Evolutionary conservation across 169 alveolate species (phyloP).

Genomic region (Miamiensis avidus): DNA sequence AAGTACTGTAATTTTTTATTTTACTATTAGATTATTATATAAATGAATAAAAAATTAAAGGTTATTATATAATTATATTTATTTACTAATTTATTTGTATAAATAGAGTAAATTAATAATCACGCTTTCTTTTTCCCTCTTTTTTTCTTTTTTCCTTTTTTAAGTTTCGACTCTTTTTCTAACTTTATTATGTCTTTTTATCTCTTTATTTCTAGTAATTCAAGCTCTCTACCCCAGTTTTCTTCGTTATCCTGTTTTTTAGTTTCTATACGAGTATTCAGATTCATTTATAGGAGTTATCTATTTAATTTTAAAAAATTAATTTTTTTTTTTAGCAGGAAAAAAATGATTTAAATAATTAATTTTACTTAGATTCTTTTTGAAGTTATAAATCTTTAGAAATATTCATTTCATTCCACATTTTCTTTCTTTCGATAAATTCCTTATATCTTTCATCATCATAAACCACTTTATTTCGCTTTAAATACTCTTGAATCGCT

Average conservation of each 20-base stretch:
- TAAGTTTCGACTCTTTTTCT: not conserved
- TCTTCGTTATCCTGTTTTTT: conserved; percentile 19
- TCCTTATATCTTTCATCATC: conserved; percentile 61
- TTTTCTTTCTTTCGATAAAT: conserved; percentile 58
- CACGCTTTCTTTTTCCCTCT: not conserved
- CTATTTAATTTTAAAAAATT: not conserved
- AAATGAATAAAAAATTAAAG: too few relatives aligned
- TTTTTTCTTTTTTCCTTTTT: too few relatives aligned
- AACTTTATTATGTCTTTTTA: not conserved
- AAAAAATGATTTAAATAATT: not conserved
- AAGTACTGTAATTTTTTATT: too few relatives aligned
- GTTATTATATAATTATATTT: too few relatives aligned
- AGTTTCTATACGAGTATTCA: conserved; percentile 19
- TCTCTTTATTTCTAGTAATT: not conserved
- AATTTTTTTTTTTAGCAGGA: not conserved
- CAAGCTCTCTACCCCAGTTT: conserved; percentile 10
- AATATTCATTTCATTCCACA: conserved; percentile 45
- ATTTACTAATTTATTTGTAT: too few relatives aligned
- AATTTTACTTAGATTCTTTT: conserved; percentile 4
- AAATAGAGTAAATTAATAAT: too few relatives aligned
- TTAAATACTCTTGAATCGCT: conserved; percentile 47
- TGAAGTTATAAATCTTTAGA: conserved; percentile 19
- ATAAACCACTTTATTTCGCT: conserved; percentile 50
- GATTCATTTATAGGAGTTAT: conserved; percentile 2
- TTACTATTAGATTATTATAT: too few relatives aligned